Evolutionary conservation across 257 asterid species (phyloP), one percentile per base, ranked within the genome.

Genomic region (Jacaranda mimosifolia): DNA sequence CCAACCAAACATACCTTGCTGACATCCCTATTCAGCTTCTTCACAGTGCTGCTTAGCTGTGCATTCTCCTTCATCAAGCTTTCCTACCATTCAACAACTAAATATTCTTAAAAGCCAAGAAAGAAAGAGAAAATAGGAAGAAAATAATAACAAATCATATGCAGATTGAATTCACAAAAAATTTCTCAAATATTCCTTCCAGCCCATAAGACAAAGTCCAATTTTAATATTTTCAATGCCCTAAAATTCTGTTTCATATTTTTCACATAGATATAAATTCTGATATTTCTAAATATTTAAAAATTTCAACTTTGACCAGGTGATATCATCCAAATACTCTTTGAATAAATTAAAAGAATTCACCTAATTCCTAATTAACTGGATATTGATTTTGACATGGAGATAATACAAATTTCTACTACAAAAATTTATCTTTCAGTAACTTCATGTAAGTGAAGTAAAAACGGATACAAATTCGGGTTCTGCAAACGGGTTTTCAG

Each of bases 21-120:
- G 63, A 87, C 89, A 83, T 87, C 91, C 40, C 91, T 84, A 72
- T 85, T 83, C 79, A 87, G 83, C 83, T 87, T 87, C 83, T 73
- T 87, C 80, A 87, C 89, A 26, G 77, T 74, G 49, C 62, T 79
- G 81, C 85, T 83, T 45, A 87, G 83, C 82, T 81, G 83, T 10
- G 76, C 80, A 79, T 87, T 87, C 81, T 87, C 88, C 73, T 40
- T 81, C 77, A 68, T 7, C 84, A 87, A 75, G 14, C 70, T 70
- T 46, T 87, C 91, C 91, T 87, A 66, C 45, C 45, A 7, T 40
- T 40, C 45, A 40, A 40, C 5, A 40, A 4, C 45, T n/a, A 49
- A 49, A 12, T 13, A 8, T 48, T 9, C 15, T 13, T 49, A 39
- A 26, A 26, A 26, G 1, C 4, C 4, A n/a, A 4, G 0, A 14